phyloP scores from a whole-genome alignment of 164 flowering plant genomes.

The Umbilicus rupestris region DNA sequence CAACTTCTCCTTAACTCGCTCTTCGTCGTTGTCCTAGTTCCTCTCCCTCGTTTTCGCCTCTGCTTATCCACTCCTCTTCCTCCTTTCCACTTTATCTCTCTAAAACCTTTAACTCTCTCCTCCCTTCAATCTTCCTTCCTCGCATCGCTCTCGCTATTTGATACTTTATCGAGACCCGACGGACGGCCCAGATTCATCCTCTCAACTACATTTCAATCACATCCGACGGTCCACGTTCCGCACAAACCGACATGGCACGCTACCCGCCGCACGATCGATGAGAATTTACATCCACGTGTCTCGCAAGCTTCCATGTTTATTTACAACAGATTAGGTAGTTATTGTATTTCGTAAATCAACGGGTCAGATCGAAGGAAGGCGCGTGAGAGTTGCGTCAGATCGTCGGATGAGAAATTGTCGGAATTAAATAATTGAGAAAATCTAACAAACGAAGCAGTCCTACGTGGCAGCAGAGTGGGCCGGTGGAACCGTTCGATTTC shows the following conservation, averaged over 20 bases:
- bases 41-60: conserved; percentile 13
- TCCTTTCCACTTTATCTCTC: conserved; percentile 1
- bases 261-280: conserved; percentile 16
- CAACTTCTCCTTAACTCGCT: neutral
- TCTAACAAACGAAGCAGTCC: too few relatives aligned
- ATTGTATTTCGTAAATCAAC: neutral
- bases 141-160: conserved; percentile 30
- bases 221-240: conserved; percentile 20
- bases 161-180: conserved; percentile 19
- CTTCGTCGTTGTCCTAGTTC: neutral
- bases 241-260: conserved; percentile 44
- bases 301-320: conserved; percentile 16
- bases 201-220: conserved; percentile 8
- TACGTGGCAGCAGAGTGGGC: too few relatives aligned
- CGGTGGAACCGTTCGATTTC: too few relatives aligned
- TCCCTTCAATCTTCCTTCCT: conserved; percentile 17
- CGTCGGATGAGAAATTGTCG: too few relatives aligned
- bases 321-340: conserved; percentile 10
- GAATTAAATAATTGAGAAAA: too few relatives aligned
- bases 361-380: too few relatives aligned
- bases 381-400: too few relatives aligned
- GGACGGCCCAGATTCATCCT: conserved; percentile 33
- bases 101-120: conserved; percentile 6
- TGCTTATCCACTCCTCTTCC: conserved; percentile 23
- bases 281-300: conserved; percentile 39